These are phyloP conservation scores for Curvularia sp. DNA, from an alignment of 2,329 filamentous ascomycete species.

Conservation along the genomic window DNA sequence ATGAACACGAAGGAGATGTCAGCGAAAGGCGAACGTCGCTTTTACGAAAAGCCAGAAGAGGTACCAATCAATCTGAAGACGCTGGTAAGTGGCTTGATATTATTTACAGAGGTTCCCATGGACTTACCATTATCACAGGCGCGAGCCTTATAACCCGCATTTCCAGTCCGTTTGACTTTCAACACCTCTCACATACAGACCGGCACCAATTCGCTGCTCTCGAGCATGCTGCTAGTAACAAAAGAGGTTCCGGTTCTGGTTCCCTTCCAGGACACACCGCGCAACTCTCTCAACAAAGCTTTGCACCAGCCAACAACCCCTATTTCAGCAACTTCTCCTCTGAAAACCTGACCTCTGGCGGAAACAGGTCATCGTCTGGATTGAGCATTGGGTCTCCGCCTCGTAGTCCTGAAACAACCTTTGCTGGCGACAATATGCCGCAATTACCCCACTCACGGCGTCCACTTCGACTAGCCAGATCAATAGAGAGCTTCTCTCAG, in stretches of 20 bases:
- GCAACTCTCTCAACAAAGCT: conserved; percentile 58
- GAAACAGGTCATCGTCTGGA: conserved; percentile 27
- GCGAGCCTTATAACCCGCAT: conserved; percentile 53
- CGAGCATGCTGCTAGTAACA: conserved; percentile 56
- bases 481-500: conserved; percentile 64
- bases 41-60: conserved; percentile 43
- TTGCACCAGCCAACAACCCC: conserved; percentile 56
- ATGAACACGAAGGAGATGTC: conserved; percentile 38
- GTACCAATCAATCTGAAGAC: conserved; percentile 30
- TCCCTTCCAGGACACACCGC: conserved; percentile 63
- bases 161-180: conserved; percentile 69
- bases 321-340: conserved; percentile 40
- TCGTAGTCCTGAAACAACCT: conserved; percentile 29
- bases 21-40: conserved; percentile 42
- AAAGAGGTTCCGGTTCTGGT: conserved; percentile 49
- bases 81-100: conserved; percentile 34
- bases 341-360: conserved; percentile 29
- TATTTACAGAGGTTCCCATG: background rate
- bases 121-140: conserved; percentile 28
- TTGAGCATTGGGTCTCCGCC: conserved; percentile 32
- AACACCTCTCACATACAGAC: conserved; percentile 68
- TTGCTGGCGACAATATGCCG: conserved; percentile 19
- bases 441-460: conserved; percentile 23
- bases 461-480: conserved; percentile 42
- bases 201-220: conserved; percentile 62